Base-by-base conservation (phyloP, 257 asterid genomes). In the Lycium barbarum region DNA sequence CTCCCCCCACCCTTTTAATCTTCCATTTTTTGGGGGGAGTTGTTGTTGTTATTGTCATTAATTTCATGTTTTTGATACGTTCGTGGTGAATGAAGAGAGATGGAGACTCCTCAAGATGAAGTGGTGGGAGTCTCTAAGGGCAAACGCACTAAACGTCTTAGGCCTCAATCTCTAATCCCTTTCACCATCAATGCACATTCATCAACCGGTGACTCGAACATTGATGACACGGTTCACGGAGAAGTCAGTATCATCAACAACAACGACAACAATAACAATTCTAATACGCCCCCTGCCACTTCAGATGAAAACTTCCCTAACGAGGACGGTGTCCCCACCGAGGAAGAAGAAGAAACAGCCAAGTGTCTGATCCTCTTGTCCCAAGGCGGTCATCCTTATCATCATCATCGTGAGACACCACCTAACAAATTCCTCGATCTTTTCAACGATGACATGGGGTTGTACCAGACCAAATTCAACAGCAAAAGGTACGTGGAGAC, bases 331-430 rank as follows among this genome's bases (percentile, higher is more conserved):
- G 57, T 76, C 65, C 86, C 87, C 55, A 81, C 86, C 0, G 84
- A 84, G 22, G 93, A 97, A 84, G 99, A 97, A 9, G 94, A 93
- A 85, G 96, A 97, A 59, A 91, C 92, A 88, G 99, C 99, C 70
- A 90, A 91, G 68, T 94, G 98, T 71, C 90, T 97, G 78, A 95
- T 97, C 47, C 96, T 95, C 65, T 73, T 97, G 18, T 95, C 99
- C 59, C 94, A 85, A 84, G 98, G 97, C 4, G 88, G 81, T n/a
- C 2, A 0, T 58, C 87, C 18, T 2, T 61, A 33, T 54, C 88
- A 14, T n/a, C 55, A 20, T 13, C 9, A 8, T 78, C 79, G 36
- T 70, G 54, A 61, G 9, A 43, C 54, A 3, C 63, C 79, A 20
- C 26, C 79, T 17, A 4, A 6, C 22, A 84, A n/a, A 58, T 14